Evolutionary conservation across 192 early-diverging fungal species (phyloP).

Genomic region (Umbelopsis ramanniana): DNA sequence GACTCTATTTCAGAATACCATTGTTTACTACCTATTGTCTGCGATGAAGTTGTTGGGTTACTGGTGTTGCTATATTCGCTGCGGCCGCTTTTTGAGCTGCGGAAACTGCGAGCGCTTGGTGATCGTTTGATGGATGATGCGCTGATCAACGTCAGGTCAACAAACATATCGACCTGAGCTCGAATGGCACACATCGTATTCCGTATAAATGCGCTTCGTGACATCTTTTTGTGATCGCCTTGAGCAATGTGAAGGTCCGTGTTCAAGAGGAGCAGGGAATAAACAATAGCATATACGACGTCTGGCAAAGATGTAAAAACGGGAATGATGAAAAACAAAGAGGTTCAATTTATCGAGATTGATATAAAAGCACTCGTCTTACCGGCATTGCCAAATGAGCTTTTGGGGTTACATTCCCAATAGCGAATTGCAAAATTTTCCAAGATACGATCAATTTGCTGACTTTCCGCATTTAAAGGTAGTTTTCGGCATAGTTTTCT

Average conservation of each 20-base stretch:
- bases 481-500: conserved; percentile 74
- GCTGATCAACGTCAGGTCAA: conserved; percentile 20
- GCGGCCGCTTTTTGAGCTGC: conserved; percentile 4
- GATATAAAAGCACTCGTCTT: too few relatives aligned
- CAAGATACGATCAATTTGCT: conserved; percentile 90
- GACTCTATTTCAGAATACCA: conserved; percentile 12
- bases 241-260: conserved; percentile 93
- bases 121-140: conserved; percentile 22
- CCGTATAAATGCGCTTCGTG: conserved; percentile 69
- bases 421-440: conserved; percentile 80
- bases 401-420: conserved; percentile 80
- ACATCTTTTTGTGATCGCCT: conserved; percentile 72
- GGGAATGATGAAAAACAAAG: too few relatives aligned
- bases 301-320: conserved; percentile 47
- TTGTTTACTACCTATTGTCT: neutral
- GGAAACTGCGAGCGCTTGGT: conserved; percentile 3
- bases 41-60: neutral
- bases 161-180: conserved; percentile 37
- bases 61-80: neutral
- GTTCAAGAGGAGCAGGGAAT: conserved; percentile 87
- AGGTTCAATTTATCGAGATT: too few relatives aligned
- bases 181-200: conserved; percentile 65
- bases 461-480: conserved; percentile 87
- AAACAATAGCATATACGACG: conserved; percentile 84
- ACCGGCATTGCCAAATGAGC: conserved; percentile 47